A percentile compares a stretch with the other conserved stretches of the same genome.
Evolutionary conservation across 495 filamentous ascomycete species (phyloP).

Genomic region (Podospora didyma): DNA sequence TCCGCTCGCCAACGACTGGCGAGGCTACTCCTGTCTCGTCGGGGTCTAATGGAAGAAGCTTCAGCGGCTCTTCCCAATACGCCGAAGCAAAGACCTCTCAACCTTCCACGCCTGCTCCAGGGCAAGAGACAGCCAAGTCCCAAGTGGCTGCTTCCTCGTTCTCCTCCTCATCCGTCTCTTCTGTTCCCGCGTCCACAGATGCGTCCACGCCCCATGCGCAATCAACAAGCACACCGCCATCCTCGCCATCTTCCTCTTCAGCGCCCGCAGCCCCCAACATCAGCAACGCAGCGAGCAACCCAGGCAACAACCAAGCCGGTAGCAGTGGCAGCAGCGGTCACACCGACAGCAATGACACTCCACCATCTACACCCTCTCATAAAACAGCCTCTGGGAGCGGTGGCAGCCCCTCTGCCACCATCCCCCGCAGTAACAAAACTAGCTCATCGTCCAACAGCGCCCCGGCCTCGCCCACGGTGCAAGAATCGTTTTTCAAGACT

Average conservation of each 20-base stretch:
- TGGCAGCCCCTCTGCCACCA: conserved; percentile 11
- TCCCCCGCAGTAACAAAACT: conserved; percentile 41
- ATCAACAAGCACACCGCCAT: too few relatives aligned
- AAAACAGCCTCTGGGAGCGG: background rate
- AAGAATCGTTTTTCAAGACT: conserved; percentile 97
- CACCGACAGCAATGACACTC: conserved; percentile 1
- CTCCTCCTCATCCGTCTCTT: background rate
- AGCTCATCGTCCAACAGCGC: conserved; percentile 48
- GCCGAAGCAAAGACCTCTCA: conserved; percentile 9
- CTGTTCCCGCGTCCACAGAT: background rate
- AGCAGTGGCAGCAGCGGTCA: conserved; percentile 6
- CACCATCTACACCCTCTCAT: background rate
- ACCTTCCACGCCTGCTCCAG: conserved; percentile 2
- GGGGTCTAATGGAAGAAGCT: background rate
- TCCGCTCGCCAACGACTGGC: conserved; percentile 24
- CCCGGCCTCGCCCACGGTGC: conserved; percentile 71
- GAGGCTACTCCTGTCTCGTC: conserved; percentile 22
- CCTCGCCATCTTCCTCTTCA: background rate
- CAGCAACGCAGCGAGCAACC: background rate
- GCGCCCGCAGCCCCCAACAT: background rate
- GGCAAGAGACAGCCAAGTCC: conserved; percentile 5
- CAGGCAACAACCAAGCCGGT: background rate
- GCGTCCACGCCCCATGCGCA: background rate
- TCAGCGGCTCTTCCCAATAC: background rate
- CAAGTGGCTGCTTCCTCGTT: conserved; percentile 1